These are phyloP conservation scores for Apophysomyces elegans DNA, from an alignment of 371 early-diverging fungal genomes.

Conservation along the genomic window DNA sequence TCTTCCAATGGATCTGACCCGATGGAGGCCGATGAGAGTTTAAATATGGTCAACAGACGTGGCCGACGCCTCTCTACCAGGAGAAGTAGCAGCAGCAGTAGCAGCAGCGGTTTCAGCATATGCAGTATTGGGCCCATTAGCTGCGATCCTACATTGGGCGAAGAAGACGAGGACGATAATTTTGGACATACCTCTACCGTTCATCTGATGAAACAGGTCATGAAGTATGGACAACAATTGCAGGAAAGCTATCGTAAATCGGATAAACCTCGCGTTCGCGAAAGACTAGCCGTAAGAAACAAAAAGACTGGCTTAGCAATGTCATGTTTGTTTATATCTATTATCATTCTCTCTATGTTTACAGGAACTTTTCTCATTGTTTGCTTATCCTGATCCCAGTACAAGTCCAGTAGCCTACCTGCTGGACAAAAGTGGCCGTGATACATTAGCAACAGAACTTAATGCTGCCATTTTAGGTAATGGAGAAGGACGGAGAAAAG, in stretches of 20 bases:
- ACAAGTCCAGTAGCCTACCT: conserved; percentile 61
- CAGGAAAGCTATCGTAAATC: conserved; percentile 70
- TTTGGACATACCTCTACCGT: conserved; percentile 18
- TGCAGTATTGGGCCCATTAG: conserved; percentile 4
- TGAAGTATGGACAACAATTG: conserved; percentile 76
- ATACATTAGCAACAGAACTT: conserved; percentile 30
- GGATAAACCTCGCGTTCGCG: conserved; percentile 28
- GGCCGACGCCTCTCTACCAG: conserved; percentile 16
- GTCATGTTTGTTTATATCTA: background rate
- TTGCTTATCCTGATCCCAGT: conserved; percentile 77
- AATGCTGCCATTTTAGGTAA: conserved; percentile 29
- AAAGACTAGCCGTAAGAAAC: conserved; percentile 28
- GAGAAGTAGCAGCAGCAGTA: conserved; percentile 8
- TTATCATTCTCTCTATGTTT: background rate
- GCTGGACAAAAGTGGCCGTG: conserved; percentile 40
- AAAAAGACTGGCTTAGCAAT: background rate
- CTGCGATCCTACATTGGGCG: conserved; percentile 13
- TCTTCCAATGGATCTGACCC: conserved; percentile 1
- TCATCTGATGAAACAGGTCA: conserved; percentile 39
- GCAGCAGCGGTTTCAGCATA: conserved; percentile 1
- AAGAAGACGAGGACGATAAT: conserved; percentile 41
- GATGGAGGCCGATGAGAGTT: background rate
- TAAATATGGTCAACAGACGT: conserved; percentile 12
- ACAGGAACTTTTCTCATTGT: conserved; percentile 68
- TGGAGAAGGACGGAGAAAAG: background rate